phyloP scores from a whole-genome alignment of 805 yeast genomes.

The Saccharomycopsis javanensis region DNA sequence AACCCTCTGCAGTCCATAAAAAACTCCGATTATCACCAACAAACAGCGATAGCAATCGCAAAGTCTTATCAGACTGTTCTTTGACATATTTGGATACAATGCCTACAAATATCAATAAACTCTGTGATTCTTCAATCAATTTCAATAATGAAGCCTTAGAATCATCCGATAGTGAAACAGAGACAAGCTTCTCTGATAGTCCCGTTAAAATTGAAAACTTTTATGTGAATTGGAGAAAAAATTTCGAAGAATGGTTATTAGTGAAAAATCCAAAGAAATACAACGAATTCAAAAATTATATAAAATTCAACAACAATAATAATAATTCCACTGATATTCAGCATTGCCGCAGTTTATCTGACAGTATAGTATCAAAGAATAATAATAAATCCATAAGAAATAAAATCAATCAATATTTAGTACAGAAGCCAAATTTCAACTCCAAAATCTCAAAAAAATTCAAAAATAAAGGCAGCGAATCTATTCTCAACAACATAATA shows the following conservation, averaged over 20 bases:
- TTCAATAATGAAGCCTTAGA: slow-evolving; percentile 17
- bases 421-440: slow-evolving; percentile 24
- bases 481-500: slow-evolving; percentile 20
- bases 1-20: not conserved
- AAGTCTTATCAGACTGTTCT: slow-evolving; percentile 21
- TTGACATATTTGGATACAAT: slow-evolving; percentile 16
- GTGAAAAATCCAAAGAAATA: slow-evolving; percentile 33
- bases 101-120: slow-evolving; percentile 13
- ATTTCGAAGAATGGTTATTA: slow-evolving; percentile 32
- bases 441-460: slow-evolving; percentile 25
- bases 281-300: slow-evolving; percentile 30
- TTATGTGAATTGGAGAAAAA: slow-evolving; percentile 37
- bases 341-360: not conserved
- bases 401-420: slow-evolving; percentile 16
- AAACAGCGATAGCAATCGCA: not conserved
- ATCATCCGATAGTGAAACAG: slow-evolving; percentile 2
- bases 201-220: slow-evolving; percentile 24
- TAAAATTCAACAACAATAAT: slow-evolving; percentile 23
- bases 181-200: not conserved
- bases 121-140: slow-evolving; percentile 16
- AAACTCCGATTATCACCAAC: not conserved
- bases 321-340: not conserved
- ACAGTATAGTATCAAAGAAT: slow-evolving; percentile 11
- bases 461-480: slow-evolving; percentile 16
- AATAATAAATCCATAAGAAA: slow-evolving; percentile 18